Evolutionary conservation across 345 rosid species (phyloP).

Genomic region (Atalantia buxifolia): DNA sequence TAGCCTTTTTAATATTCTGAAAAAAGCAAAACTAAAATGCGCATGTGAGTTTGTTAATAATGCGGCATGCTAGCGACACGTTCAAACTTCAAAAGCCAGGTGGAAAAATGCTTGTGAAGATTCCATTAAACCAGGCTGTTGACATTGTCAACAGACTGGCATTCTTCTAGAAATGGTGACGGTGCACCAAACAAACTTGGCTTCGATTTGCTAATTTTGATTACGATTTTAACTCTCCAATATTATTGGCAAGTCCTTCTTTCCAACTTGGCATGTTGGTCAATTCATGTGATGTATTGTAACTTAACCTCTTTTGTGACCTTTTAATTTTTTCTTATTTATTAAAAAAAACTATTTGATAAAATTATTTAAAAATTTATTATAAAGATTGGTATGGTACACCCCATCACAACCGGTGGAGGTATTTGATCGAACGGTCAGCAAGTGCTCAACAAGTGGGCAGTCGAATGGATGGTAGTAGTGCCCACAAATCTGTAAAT

Average conservation of each 20-base stretch:
- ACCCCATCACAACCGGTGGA: background rate
- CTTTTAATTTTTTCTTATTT: background rate
- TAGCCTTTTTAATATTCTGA: too few relatives aligned
- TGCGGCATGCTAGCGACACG: too few relatives aligned
- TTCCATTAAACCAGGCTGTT: background rate
- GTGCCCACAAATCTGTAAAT: too few relatives aligned
- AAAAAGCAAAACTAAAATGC: background rate
- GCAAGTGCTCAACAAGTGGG: background rate
- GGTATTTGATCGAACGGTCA: background rate
- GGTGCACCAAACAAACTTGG: background rate
- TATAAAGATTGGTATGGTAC: too few relatives aligned
- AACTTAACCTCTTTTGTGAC: too few relatives aligned
- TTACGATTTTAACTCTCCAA: background rate
- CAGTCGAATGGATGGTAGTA: too few relatives aligned
- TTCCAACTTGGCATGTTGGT: background rate
- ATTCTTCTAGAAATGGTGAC: background rate
- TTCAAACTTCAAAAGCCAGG: background rate
- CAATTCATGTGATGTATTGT: background rate
- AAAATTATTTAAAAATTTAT: too few relatives aligned
- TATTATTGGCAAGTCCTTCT: background rate
- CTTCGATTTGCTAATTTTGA: background rate
- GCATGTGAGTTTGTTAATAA: background rate
- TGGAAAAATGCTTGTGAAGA: background rate
- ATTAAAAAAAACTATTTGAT: too few relatives aligned
- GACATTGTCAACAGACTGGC: background rate